Evolutionary conservation across 768 basidiomycete species (phyloP).

Genomic region (Suillus spraguei): DNA sequence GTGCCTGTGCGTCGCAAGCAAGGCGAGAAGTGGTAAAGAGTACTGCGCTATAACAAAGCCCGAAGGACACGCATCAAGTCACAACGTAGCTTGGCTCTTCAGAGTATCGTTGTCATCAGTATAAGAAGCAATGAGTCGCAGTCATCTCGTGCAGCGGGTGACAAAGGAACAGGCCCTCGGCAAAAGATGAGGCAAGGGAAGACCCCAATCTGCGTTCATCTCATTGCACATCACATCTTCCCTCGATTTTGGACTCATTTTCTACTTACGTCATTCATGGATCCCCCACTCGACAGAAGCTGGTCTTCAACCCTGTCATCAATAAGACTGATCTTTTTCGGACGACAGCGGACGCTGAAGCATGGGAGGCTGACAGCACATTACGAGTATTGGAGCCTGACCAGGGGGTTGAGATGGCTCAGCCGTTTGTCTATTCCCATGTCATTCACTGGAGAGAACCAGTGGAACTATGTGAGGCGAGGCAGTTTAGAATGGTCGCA

Average conservation of each 20-base stretch:
- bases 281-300: conserved; percentile 78
- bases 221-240: conserved; percentile 79
- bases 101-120: no score
- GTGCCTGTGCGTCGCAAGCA: no score
- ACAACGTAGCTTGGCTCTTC: no score
- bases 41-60: no score
- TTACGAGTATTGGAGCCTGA: conserved; percentile 59
- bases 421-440: conserved; percentile 74
- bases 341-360: conserved; percentile 22
- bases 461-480: conserved; percentile 52
- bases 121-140: no score
- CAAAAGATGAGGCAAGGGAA: no score
- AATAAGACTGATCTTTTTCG: conserved; percentile 30
- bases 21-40: no score
- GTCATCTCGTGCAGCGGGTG: no score
- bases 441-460: conserved; percentile 74
- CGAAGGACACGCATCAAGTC: no score
- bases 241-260: conserved; percentile 74
- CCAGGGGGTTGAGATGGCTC: conserved; percentile 73
- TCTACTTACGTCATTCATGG: conserved; percentile 80
- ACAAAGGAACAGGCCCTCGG: no score
- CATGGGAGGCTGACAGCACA: background rate
- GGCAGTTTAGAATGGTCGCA: conserved; percentile 49
- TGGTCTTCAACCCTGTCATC: conserved; percentile 67
- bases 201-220: no score